Evolutionary conservation across 768 basidiomycete species (phyloP), one percentile per base, ranked within the genome.

Genomic region (Auricularia auricula-judae): DNA sequence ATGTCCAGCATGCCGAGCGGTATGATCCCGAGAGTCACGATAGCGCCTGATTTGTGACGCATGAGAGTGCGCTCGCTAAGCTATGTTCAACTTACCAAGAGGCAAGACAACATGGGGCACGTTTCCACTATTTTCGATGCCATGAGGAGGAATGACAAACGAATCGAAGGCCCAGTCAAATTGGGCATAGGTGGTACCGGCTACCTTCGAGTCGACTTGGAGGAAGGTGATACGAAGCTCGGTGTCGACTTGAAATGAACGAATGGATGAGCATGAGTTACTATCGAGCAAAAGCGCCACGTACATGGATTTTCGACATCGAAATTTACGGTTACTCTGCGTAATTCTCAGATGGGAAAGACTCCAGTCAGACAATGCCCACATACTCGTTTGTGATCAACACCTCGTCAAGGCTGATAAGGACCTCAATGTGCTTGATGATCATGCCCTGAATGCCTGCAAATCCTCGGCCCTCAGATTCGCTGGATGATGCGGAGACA

Each of bases 71-170:
- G 29, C 29, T 29, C 29, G 2, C 29, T 29, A 29, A 29, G 29
- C 29, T 29, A 51, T 16, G 16, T 5, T 18, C 4, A 51, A 21
- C 11, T 21, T 16, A 51, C 47, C 18, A 51, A 86, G 75, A 0
- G 81, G 79, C 43, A 89, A 76, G 33, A 83, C 65, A 12, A 89
- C 87, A 58, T 87, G 79, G 2, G 71, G 69, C 65, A 89, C 79
- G 3, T 71, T 70, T 4, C 87, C 88, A 51, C 84, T 86, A 70
- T 85, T 85, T 61, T 82, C 84, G 0, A 83, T 84, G 65, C 81
- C 73, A 16, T 82, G 81, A 0, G 86, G 77, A 0, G 85, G 84
- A 8, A 86, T 74, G 34, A 83, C 74, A 65, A 87, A 88, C 66
- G 71, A 76, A 47, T 76, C 73, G 73, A 88, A 87, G 3, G 76